phyloP scores from a whole-genome alignment of 306 rosid genomes.

The apple (Malus domestica) region DNA sequence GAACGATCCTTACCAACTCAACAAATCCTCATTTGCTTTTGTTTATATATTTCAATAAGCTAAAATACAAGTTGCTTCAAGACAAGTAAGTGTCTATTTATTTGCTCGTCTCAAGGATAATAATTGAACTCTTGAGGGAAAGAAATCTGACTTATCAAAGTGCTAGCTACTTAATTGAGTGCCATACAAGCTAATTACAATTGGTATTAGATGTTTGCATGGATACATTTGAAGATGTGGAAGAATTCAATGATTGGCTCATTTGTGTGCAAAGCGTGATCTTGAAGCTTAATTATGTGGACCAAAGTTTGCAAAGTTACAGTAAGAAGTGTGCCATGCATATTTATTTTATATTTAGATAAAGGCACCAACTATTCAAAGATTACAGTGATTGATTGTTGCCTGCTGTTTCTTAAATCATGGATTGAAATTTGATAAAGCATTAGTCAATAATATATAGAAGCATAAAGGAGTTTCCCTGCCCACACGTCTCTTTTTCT shows the following conservation, averaged over 20 bases:
- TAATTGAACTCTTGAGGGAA: not conserved
- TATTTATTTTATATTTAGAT: not conserved
- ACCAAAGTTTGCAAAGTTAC: not conserved
- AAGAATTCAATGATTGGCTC: not conserved
- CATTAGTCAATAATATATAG: too few species aligned
- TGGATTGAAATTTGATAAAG: not conserved
- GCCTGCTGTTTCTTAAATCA: not conserved
- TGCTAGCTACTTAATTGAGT: not conserved
- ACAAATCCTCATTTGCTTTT: too few species aligned
- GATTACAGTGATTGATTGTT: not conserved
- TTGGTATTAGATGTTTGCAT: too few species aligned
- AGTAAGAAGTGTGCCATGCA: not conserved
- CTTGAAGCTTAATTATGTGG: not conserved
- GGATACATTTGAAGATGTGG: not conserved
- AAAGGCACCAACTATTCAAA: not conserved
- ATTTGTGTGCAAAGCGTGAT: not conserved
- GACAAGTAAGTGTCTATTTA: not conserved
- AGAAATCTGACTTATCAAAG: not conserved
- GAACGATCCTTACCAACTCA: rapidly evolving
- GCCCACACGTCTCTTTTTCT: not conserved
- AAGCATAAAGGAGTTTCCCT: not conserved
- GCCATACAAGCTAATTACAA: not conserved
- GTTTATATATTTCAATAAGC: too few species aligned
- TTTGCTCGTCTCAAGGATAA: not conserved
- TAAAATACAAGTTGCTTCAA: too few species aligned